A percentile compares a stretch with the other conserved stretches of the same genome.
Conservation (phyloP, 164 flowering plant species). For the Magnolia kwangsiensis region DNA sequence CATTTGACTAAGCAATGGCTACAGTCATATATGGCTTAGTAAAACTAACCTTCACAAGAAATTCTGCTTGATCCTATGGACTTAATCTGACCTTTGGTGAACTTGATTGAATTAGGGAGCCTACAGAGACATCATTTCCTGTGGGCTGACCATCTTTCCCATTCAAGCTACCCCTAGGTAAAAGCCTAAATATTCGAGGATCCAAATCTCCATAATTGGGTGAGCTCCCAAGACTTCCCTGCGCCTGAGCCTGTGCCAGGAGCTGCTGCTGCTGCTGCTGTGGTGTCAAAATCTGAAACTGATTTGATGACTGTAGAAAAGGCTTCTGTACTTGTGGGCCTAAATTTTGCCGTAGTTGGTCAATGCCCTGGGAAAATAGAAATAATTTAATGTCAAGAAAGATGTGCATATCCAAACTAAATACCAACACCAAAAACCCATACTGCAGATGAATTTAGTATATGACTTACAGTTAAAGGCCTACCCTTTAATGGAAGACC, state of each 20-base stretch:
- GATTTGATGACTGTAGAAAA: too few species aligned
- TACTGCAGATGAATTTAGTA: too few species aligned
- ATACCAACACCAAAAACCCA: too few species aligned
- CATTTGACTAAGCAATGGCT: too few species aligned
- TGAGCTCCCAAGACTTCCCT: slow-evolving; percentile 50
- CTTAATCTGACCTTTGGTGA: slow-evolving; percentile 61
- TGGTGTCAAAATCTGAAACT: slow-evolving; percentile 2
- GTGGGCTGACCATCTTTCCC: slow-evolving; percentile 63
- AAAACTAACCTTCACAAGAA: slow-evolving; percentile 30
- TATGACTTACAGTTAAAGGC: too few species aligned
- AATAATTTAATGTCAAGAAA: too few species aligned
- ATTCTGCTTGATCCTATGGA: slow-evolving; percentile 31
- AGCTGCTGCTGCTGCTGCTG: slow-evolving; percentile 55
- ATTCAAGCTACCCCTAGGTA: slow-evolving; percentile 41
- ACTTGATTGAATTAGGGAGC: slow-evolving; percentile 74
- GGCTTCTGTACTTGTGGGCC: too few species aligned
- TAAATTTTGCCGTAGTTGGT: too few species aligned
- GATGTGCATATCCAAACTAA: too few species aligned
- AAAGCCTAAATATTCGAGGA: slow-evolving; percentile 49
- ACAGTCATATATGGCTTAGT: too few species aligned
- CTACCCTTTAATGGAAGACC: too few species aligned
- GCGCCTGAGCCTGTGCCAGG: slow-evolving; percentile 51
- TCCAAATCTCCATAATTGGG: slow-evolving; percentile 54
- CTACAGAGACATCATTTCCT: slow-evolving; percentile 76
- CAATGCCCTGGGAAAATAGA: too few species aligned